Percentiles rank a stretch among this genome's conserved stretches.
These are phyloP conservation scores for Heliocybe sulcata DNA, from an alignment of 1,284 basidiomycete species.

Conservation along the genomic window DNA sequence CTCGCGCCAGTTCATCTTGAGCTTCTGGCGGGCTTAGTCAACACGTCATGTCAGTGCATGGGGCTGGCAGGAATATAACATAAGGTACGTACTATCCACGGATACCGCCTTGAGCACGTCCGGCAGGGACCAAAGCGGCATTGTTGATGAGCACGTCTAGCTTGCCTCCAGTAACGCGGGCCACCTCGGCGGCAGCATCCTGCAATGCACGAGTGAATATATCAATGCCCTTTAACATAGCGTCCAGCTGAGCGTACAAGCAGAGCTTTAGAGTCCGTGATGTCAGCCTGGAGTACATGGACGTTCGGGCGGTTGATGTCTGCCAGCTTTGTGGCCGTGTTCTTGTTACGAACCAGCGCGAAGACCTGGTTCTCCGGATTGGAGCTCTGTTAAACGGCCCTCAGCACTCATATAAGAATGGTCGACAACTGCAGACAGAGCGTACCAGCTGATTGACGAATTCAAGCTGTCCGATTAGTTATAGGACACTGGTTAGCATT, in stretches of 20 bases:
- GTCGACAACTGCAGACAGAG: neutral
- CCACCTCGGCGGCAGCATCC: constrained; percentile 15
- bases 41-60: too few relatives aligned
- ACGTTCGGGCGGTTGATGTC: constrained; percentile 17
- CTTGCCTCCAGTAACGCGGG: constrained; percentile 18
- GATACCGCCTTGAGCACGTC: neutral
- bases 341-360: constrained; percentile 23
- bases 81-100: neutral
- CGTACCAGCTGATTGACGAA: constrained; percentile 24
- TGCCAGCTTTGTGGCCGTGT: constrained; percentile 13
- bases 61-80: too few relatives aligned
- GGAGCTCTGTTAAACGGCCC: constrained; percentile 3
- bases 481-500: neutral
- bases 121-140: constrained; percentile 13
- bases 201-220: constrained; percentile 1
- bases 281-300: constrained; percentile 23
- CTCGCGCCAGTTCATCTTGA: too few relatives aligned
- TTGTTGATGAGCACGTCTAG: constrained; percentile 27
- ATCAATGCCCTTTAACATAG: neutral
- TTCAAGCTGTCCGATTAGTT: constrained; percentile 18
- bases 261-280: constrained; percentile 19
- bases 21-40: too few relatives aligned
- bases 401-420: neutral
- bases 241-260: constrained; percentile 12
- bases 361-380: constrained; percentile 21